Evolutionary conservation across 164 flowering plant species (phyloP).

Genomic region (Tetracentron sinense): DNA sequence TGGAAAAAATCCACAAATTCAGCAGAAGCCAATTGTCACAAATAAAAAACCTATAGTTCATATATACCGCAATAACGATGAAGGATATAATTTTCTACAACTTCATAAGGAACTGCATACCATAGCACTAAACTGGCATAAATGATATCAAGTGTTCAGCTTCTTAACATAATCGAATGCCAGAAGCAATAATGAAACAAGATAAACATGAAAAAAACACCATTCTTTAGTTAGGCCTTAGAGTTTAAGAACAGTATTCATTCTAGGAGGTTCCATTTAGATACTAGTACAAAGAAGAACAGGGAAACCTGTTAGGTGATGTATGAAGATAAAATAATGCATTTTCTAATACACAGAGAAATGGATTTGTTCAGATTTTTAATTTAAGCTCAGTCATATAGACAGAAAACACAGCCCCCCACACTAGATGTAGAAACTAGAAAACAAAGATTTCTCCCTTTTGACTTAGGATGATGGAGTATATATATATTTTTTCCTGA

Average conservation of each 20-base stretch:
- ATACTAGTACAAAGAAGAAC: background rate
- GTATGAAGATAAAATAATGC: slow-evolving; percentile 15
- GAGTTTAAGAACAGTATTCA: slow-evolving; percentile 1
- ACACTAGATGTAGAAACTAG: slow-evolving; percentile 31
- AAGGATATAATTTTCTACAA: background rate
- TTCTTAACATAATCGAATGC: background rate
- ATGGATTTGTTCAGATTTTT: slow-evolving; percentile 14
- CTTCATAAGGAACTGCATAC: background rate
- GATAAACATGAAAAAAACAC: background rate
- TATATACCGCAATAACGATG: background rate
- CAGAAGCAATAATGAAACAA: background rate
- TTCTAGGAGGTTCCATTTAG: background rate
- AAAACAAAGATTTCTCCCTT: slow-evolving; percentile 34
- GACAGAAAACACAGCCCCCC: slow-evolving; percentile 18
- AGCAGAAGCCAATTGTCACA: background rate
- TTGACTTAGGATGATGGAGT: background rate
- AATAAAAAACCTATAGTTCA: background rate
- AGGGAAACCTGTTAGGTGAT: background rate
- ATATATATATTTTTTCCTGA: slow-evolving; percentile 32
- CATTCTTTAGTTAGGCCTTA: background rate
- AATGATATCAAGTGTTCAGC: background rate
- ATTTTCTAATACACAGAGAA: slow-evolving; percentile 17
- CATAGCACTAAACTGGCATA: background rate
- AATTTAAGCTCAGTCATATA: slow-evolving; percentile 9
- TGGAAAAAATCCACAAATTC: background rate